Percentiles rank a stretch among this genome's conserved stretches.
phyloP scores from a whole-genome alignment of 768 basidiomycete genomes.

The Tricholoma hemisulphureum region DNA sequence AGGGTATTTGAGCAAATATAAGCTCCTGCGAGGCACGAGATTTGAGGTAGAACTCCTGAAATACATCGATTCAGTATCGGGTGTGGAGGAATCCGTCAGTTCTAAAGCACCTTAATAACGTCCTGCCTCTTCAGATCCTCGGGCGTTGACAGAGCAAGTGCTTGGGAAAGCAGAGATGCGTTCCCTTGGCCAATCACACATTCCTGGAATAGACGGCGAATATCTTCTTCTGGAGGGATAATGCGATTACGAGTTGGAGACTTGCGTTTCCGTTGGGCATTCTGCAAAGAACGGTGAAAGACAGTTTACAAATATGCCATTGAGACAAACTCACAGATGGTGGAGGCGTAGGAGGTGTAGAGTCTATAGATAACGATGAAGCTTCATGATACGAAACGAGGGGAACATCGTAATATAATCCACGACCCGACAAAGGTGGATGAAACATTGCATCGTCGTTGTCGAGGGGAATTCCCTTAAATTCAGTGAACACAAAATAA shows the following conservation, averaged over 20 bases:
- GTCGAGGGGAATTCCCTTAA: slow-evolving; percentile 73
- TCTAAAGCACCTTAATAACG: slow-evolving; percentile 53
- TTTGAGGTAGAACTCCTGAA: slow-evolving; percentile 80
- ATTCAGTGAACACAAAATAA: background rate
- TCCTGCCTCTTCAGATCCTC: slow-evolving; percentile 64
- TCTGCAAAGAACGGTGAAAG: slow-evolving; percentile 10
- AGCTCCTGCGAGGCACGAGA: slow-evolving; percentile 83
- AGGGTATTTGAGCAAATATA: slow-evolving; percentile 83
- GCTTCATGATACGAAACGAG: slow-evolving; percentile 37
- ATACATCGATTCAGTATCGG: background rate
- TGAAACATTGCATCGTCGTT: slow-evolving; percentile 79
- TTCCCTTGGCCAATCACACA: slow-evolving; percentile 84
- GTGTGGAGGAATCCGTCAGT: background rate
- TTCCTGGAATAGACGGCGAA: slow-evolving; percentile 78
- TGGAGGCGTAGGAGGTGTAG: slow-evolving; percentile 25
- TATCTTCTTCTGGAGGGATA: slow-evolving; percentile 82
- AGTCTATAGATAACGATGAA: slow-evolving; percentile 28
- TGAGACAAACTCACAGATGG: slow-evolving; percentile 21
- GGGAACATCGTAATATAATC: slow-evolving; percentile 38
- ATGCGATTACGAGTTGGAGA: slow-evolving; percentile 39
- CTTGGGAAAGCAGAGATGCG: slow-evolving; percentile 68
- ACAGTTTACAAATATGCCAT: slow-evolving; percentile 7
- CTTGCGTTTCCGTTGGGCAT: slow-evolving; percentile 36
- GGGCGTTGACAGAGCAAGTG: slow-evolving; percentile 66
- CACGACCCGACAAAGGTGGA: slow-evolving; percentile 49